Evolutionary conservation across 73 alveolate genomes (phyloP).

Genomic region (Paramecium primaurelia): DNA sequence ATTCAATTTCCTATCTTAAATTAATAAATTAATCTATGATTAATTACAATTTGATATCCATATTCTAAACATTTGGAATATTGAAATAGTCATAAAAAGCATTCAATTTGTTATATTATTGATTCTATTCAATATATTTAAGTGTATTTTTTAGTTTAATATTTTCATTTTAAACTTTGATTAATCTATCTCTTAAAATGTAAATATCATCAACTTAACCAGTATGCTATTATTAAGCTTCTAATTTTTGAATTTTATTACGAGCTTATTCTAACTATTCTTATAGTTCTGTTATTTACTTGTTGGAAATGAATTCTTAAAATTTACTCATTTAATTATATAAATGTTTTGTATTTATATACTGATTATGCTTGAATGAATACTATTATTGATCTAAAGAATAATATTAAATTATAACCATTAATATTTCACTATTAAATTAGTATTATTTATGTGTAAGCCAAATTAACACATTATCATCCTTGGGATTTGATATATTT

Average conservation of each 20-base stretch:
- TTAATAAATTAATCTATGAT: neutral
- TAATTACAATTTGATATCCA: neutral
- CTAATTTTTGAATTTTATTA: neutral
- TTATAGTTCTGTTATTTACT: neutral
- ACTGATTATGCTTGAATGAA: neutral
- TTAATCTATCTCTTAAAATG: neutral
- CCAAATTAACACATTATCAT: neutral
- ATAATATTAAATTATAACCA: too few relatives aligned
- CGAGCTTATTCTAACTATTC: neutral
- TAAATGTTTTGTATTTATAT: neutral
- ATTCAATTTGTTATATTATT: neutral
- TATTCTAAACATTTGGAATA: neutral
- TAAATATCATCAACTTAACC: neutral
- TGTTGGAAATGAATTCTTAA: neutral
- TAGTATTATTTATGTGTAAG: neutral
- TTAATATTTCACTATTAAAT: neutral
- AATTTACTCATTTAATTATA: neutral
- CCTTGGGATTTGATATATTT: neutral
- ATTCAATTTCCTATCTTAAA: neutral
- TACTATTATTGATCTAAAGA: neutral
- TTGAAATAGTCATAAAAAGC: neutral
- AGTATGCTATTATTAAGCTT: neutral
- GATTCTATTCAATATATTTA: neutral
- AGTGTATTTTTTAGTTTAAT: neutral
- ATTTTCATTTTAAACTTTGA: neutral